Conservation (phyloP, 345 rosid genomes). For the Eucalyptus viminalis region DNA sequence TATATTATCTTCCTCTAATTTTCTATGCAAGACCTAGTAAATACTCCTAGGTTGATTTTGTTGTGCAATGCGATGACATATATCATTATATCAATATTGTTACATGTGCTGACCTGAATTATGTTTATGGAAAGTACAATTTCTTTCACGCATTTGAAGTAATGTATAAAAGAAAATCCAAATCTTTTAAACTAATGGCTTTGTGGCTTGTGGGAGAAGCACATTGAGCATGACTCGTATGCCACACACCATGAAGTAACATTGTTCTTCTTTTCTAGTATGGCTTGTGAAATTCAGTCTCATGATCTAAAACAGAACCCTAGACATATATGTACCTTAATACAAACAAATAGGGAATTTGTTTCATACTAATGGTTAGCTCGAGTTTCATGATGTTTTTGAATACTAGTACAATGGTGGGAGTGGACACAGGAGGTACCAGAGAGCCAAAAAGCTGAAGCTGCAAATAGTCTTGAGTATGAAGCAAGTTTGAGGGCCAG, state of each 20-base stretch:
- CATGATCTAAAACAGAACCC: neutral
- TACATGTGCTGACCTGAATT: neutral
- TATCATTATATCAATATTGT: neutral
- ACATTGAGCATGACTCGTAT: neutral
- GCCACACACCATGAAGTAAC: neutral
- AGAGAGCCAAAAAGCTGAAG: constrained; percentile 60
- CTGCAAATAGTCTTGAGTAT: constrained; percentile 73
- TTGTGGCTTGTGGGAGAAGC: neutral
- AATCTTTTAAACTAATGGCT: neutral
- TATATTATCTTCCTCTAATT: neutral
- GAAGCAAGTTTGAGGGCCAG: constrained; percentile 83
- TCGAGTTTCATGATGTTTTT: neutral
- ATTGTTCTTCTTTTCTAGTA: neutral
- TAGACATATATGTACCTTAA: neutral
- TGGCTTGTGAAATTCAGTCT: neutral
- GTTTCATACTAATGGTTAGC: neutral
- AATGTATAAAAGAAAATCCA: neutral
- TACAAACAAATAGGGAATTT: neutral
- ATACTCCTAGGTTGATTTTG: neutral
- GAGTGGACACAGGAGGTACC: constrained; percentile 47
- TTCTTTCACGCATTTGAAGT: neutral
- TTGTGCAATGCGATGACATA: neutral
- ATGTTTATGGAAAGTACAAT: neutral
- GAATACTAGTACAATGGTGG: neutral
- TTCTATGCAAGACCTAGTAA: neutral